A percentile compares a stretch with the other conserved stretches of the same genome.
Evolutionary conservation across 2,329 filamentous ascomycete genomes (phyloP).

Genomic region (Aspergillus novoparasiticus): DNA sequence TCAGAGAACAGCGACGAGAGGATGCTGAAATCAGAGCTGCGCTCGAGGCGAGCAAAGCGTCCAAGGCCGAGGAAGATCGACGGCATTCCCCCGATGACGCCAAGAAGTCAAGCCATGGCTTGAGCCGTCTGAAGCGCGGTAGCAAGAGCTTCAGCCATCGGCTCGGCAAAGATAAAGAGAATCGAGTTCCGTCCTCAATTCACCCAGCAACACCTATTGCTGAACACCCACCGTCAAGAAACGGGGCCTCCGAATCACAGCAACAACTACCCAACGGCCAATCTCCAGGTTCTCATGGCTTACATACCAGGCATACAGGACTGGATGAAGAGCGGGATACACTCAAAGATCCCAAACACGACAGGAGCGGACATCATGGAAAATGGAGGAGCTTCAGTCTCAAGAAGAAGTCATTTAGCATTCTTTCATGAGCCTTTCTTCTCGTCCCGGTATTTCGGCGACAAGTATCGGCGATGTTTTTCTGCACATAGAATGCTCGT

Average conservation of each 20-base stretch:
- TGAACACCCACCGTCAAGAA: conserved; percentile 20
- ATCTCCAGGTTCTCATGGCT: background rate
- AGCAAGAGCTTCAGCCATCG: conserved; percentile 80
- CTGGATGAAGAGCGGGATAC: conserved; percentile 24
- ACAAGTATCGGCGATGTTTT: conserved; percentile 14
- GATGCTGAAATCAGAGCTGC: conserved; percentile 65
- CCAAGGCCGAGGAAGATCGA: conserved; percentile 58
- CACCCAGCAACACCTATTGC: conserved; percentile 22
- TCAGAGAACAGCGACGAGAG: conserved; percentile 51
- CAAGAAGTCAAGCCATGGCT: conserved; percentile 43
- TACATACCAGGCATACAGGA: conserved; percentile 14
- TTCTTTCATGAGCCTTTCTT: conserved; percentile 24
- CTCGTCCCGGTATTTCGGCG: conserved; percentile 2
- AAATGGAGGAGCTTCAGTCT: conserved; percentile 48
- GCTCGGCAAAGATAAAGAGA: conserved; percentile 52
- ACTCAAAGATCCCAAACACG: conserved; percentile 23
- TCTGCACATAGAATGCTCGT: conserved; percentile 32
- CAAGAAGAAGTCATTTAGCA: conserved; percentile 48
- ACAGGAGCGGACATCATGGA: conserved; percentile 21
- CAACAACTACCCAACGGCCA: conserved; percentile 11
- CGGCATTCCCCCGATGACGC: conserved; percentile 45
- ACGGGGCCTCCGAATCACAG: conserved; percentile 16
- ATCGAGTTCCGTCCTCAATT: conserved; percentile 31
- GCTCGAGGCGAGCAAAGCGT: conserved; percentile 67
- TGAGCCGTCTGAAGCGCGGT: conserved; percentile 69